These are phyloP conservation scores for Auricularia auricula-judae DNA, from an alignment of 768 basidiomycete species.

Conservation along the genomic window DNA sequence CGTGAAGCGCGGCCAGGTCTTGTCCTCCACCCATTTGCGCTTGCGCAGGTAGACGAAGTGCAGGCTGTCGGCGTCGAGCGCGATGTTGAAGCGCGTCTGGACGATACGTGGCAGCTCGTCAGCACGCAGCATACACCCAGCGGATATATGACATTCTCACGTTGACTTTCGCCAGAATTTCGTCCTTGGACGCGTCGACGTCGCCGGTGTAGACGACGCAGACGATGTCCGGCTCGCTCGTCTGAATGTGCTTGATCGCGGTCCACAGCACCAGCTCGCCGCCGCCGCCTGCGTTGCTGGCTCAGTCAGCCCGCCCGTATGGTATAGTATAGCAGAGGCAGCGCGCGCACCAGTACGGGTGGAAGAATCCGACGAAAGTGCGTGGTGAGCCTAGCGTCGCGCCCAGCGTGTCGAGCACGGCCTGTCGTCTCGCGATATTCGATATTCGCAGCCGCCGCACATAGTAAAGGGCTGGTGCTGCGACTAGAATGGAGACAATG, in stretches of 20 bases:
- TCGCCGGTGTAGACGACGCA: constrained; percentile 89
- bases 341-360: constrained; percentile 80
- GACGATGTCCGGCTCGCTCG: constrained; percentile 49
- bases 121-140: background rate
- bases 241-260: constrained; percentile 68
- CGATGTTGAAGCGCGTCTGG: constrained; percentile 74
- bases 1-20: constrained; percentile 82
- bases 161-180: constrained; percentile 74
- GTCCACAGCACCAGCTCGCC: constrained; percentile 95
- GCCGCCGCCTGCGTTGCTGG: constrained; percentile 90
- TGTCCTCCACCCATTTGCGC: constrained; percentile 65
- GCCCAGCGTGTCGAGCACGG: background rate
- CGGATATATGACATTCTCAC: constrained; percentile 27
- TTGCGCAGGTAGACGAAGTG: constrained; percentile 74
- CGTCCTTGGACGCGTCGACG: constrained; percentile 61
- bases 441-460: background rate
- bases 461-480: background rate
- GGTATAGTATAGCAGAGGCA: background rate
- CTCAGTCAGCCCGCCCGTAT: constrained; percentile 22
- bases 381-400: background rate
- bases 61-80: constrained; percentile 49
- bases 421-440: background rate
- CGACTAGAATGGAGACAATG: background rate
- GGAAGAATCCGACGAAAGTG: constrained; percentile 74
- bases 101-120: background rate